Conservation (phyloP, 1,284 basidiomycete genomes). For the Schizophyllum commune region DNA sequence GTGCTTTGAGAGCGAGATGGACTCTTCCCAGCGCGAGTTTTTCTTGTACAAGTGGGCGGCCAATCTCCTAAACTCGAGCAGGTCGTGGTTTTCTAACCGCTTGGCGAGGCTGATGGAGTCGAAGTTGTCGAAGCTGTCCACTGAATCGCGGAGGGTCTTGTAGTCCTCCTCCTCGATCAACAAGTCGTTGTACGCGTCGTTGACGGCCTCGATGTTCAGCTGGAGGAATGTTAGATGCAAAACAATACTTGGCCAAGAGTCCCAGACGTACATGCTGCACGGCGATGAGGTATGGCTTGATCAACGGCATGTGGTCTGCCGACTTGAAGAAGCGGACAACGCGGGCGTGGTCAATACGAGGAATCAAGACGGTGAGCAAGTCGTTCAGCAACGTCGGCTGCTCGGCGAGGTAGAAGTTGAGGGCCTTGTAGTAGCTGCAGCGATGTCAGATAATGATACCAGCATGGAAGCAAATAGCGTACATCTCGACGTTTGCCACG, state of each 20-base stretch:
- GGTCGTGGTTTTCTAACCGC: slow-evolving; percentile 83
- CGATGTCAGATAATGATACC: slow-evolving; percentile 1
- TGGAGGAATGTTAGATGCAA: slow-evolving; percentile 23
- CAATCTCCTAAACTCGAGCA: slow-evolving; percentile 92
- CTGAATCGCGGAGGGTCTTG: slow-evolving; percentile 91
- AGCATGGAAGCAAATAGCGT: slow-evolving; percentile 17
- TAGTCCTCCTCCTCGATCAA: slow-evolving; percentile 99
- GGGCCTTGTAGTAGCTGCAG: slow-evolving; percentile 77
- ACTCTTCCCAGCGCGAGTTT: slow-evolving; percentile 92
- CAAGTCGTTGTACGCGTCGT: slow-evolving; percentile 95
- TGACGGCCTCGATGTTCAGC: slow-evolving; percentile 95
- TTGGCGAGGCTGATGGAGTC: slow-evolving; percentile 86
- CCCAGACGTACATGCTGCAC: slow-evolving; percentile 74
- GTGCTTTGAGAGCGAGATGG: slow-evolving; percentile 88
- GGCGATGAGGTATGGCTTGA: slow-evolving; percentile 93
- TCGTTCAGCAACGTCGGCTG: slow-evolving; percentile 93
- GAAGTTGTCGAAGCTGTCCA: slow-evolving; percentile 98
- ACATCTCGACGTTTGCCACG: slow-evolving; percentile 98
- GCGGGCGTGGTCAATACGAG: slow-evolving; percentile 90
- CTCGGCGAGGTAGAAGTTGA: slow-evolving; percentile 87
- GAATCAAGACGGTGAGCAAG: slow-evolving; percentile 84
- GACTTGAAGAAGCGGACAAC: slow-evolving; percentile 96
- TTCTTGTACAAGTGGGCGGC: slow-evolving; percentile 98
- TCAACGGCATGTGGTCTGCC: slow-evolving; percentile 92
- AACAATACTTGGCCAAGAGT: not conserved